These are phyloP conservation scores for Rhizophora apiculata DNA, from an alignment of 345 rosid genomes.

Conservation along the genomic window DNA sequence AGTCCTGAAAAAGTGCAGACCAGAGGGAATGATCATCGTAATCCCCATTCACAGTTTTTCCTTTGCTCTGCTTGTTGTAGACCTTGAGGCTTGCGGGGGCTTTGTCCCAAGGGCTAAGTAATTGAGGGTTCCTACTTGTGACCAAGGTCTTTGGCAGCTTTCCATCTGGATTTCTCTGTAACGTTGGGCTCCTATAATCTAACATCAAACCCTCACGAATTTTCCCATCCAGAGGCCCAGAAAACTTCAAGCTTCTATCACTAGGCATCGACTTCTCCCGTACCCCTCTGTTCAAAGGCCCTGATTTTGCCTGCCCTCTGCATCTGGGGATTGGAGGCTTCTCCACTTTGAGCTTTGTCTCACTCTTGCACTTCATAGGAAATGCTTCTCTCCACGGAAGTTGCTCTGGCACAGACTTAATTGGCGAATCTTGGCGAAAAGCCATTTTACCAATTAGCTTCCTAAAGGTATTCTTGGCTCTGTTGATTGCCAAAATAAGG, in stretches of 20 bases:
- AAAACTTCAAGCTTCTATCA: slow-evolving; percentile 41
- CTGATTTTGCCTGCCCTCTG: slow-evolving; percentile 59
- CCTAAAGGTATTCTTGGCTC: slow-evolving; percentile 40
- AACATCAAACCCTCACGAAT: slow-evolving; percentile 47
- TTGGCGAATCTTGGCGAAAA: slow-evolving; percentile 26
- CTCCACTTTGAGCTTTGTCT: slow-evolving; percentile 28
- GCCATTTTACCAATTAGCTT: slow-evolving; percentile 44
- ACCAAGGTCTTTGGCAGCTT: slow-evolving; percentile 12
- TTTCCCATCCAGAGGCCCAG: slow-evolving; percentile 61
- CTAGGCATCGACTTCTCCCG: slow-evolving; percentile 32
- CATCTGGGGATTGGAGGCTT: slow-evolving; percentile 24
- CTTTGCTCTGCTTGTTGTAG: slow-evolving; percentile 20
- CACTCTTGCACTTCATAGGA: slow-evolving; percentile 36
- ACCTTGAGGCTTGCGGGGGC: slow-evolving; percentile 44
- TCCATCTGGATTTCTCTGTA: slow-evolving; percentile 41
- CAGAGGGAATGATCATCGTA: slow-evolving; percentile 49
- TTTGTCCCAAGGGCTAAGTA: slow-evolving; percentile 43
- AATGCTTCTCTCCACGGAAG: slow-evolving; percentile 24
- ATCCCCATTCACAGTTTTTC: slow-evolving; percentile 14
- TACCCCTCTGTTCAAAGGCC: slow-evolving; percentile 50
- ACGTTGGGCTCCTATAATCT: slow-evolving; percentile 42
- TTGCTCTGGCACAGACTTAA: slow-evolving; percentile 38
- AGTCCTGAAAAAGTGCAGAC: slow-evolving; percentile 63
- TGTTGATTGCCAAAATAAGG: slow-evolving; percentile 41
- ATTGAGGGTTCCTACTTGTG: slow-evolving; percentile 38